phyloP scores from a whole-genome alignment of 805 yeast species.

The Cyberlindnera nakhonratchasimensis region DNA sequence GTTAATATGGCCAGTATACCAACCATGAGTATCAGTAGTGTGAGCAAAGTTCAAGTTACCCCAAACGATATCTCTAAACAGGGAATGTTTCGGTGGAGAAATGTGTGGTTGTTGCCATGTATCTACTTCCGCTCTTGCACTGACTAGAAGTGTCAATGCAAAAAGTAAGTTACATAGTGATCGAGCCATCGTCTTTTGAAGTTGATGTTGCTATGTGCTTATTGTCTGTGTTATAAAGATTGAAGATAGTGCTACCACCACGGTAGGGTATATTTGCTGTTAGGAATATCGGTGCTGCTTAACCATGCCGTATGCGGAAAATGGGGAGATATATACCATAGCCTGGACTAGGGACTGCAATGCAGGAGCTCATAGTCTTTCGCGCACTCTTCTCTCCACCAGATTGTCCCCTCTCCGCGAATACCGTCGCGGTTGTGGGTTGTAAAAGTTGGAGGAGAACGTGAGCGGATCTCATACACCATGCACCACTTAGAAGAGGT shows the following conservation, averaged over 20 bases:
- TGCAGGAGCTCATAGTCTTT: too few species aligned
- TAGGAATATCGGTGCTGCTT: background rate
- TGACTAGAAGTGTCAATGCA: background rate
- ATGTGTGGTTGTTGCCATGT: constrained; percentile 29
- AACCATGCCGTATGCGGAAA: constrained; percentile 9
- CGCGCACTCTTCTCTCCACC: too few species aligned
- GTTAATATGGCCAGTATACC: constrained; percentile 87
- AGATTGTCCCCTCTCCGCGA: too few species aligned
- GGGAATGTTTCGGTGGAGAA: constrained; percentile 31
- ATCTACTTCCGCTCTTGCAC: background rate
- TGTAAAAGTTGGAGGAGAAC: too few species aligned
- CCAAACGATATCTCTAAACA: constrained; percentile 53
- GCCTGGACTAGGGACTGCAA: background rate
- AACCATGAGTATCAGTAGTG: constrained; percentile 96
- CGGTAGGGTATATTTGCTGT: too few species aligned
- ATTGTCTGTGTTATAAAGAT: too few species aligned
- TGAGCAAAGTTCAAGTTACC: constrained; percentile 82
- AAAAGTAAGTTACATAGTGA: background rate
- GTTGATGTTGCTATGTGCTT: too few species aligned
- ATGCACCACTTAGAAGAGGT: too few species aligned
- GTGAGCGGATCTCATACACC: too few species aligned
- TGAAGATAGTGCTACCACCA: too few species aligned
- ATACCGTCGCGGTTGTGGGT: too few species aligned
- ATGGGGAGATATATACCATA: constrained; percentile 8
- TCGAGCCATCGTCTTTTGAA: background rate